These are phyloP conservation scores for Gonium pectorale DNA, from an alignment of 139 green algal genomes.

Conservation along the genomic window DNA sequence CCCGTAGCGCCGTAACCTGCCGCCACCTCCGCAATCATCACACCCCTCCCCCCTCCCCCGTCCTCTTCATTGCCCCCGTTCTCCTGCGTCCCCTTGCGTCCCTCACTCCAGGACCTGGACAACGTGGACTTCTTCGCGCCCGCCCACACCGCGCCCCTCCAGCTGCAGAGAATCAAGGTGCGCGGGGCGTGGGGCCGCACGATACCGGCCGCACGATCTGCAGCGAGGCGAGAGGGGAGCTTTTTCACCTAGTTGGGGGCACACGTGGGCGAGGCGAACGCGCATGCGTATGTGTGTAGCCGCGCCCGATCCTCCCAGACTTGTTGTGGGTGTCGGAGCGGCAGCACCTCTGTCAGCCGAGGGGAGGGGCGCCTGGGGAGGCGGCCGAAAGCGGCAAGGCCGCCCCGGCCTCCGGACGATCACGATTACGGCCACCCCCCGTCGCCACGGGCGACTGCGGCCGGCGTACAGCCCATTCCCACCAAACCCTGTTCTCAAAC, in stretches of 20 bases:
- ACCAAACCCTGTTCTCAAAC: background rate
- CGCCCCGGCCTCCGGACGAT: background rate
- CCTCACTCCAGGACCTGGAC: constrained; percentile 22
- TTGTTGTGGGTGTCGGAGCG: too few relatives aligned
- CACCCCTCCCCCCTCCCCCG: background rate
- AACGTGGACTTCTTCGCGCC: constrained; percentile 39
- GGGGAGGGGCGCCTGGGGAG: background rate
- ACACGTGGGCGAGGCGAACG: background rate
- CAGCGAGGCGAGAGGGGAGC: too few relatives aligned
- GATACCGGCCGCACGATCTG: background rate
- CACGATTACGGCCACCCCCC: background rate
- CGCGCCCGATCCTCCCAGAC: background rate
- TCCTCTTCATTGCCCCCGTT: background rate
- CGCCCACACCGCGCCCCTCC: background rate
- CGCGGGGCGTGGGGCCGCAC: background rate
- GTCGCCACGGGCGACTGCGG: background rate
- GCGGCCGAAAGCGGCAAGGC: background rate
- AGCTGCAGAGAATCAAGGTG: constrained; percentile 19
- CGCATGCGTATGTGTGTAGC: background rate
- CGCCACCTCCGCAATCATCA: background rate
- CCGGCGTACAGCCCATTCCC: background rate
- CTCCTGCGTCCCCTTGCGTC: background rate
- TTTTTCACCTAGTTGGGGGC: background rate
- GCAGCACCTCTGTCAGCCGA: too few relatives aligned
- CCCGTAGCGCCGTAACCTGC: background rate